Evolutionary conservation across 108 stramenopile genomes (phyloP).

Genomic region (Nitzschia putrida): DNA sequence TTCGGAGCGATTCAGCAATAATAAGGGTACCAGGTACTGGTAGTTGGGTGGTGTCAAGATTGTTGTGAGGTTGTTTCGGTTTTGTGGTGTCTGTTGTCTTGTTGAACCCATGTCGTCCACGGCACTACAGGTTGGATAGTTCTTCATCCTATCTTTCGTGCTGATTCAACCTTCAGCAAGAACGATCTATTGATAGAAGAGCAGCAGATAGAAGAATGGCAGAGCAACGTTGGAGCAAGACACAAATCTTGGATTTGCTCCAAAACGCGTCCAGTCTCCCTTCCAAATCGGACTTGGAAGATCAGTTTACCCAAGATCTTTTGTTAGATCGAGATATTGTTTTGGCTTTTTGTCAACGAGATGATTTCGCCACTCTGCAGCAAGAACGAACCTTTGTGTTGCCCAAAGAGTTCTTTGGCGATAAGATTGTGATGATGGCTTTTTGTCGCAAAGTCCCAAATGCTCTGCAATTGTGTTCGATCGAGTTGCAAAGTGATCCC

Average conservation of each 20-base stretch:
- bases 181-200: no score
- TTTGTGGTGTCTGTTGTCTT: no score
- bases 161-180: no score
- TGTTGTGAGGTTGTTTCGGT: no score
- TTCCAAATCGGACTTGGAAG: slow-evolving; percentile 36
- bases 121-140: no score
- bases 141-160: no score
- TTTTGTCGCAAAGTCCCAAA: slow-evolving; percentile 43
- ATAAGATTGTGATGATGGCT: slow-evolving; percentile 42
- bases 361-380: slow-evolving; percentile 32
- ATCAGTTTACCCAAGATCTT: slow-evolving; percentile 19
- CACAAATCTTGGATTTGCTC: slow-evolving; percentile 29
- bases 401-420: slow-evolving; percentile 25
- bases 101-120: no score
- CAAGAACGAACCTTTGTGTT: slow-evolving; percentile 10
- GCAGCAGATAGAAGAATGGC: no score
- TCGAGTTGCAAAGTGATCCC: slow-evolving; percentile 26
- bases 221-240: slow-evolving; percentile 10
- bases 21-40: no score
- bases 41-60: no score
- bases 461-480: slow-evolving; percentile 33
- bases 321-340: slow-evolving; percentile 38
- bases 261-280: slow-evolving; percentile 17
- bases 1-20: no score
- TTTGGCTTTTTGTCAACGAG: slow-evolving; percentile 34